phyloP scores from a whole-genome alignment of 2,329 filamentous ascomycete genomes.

The Pestalotiopsis fici region DNA sequence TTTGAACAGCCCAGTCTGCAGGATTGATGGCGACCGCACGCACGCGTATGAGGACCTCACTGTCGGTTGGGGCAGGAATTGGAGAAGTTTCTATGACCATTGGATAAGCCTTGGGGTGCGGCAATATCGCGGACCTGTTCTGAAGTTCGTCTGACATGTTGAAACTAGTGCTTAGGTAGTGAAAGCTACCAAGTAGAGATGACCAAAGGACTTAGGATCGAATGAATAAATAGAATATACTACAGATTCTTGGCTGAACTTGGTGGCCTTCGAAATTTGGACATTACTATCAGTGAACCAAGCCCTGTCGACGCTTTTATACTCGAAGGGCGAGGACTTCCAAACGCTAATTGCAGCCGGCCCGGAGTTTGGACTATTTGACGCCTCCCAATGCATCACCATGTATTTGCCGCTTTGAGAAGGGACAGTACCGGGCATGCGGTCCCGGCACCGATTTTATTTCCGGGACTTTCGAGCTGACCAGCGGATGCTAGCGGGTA shows the following conservation, averaged over 20 bases:
- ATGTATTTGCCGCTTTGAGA: too few species aligned
- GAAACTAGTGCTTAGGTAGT: background rate
- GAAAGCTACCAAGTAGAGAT: background rate
- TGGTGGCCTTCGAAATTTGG: too few species aligned
- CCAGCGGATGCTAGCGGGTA: background rate
- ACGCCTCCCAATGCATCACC: too few species aligned
- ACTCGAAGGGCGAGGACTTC: too few species aligned
- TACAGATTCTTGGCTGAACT: background rate
- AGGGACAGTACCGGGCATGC: too few species aligned
- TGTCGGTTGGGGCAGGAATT: slow-evolving; percentile 17
- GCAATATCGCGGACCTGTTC: slow-evolving; percentile 22
- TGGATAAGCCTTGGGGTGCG: slow-evolving; percentile 20
- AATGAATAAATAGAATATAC: background rate
- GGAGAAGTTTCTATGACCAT: slow-evolving; percentile 21
- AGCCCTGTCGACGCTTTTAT: too few species aligned
- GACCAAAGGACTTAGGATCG: background rate
- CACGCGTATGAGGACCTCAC: slow-evolving; percentile 28
- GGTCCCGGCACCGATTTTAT: background rate
- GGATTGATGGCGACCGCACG: slow-evolving; percentile 32
- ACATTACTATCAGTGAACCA: too few species aligned
- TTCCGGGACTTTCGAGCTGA: background rate
- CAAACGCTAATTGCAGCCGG: too few species aligned
- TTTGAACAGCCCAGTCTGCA: slow-evolving; percentile 31
- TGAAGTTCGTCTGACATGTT: background rate
- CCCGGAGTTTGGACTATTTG: too few species aligned